Conservation (phyloP, 2,329 filamentous ascomycete genomes). For the Ceratocystis destructans region DNA sequence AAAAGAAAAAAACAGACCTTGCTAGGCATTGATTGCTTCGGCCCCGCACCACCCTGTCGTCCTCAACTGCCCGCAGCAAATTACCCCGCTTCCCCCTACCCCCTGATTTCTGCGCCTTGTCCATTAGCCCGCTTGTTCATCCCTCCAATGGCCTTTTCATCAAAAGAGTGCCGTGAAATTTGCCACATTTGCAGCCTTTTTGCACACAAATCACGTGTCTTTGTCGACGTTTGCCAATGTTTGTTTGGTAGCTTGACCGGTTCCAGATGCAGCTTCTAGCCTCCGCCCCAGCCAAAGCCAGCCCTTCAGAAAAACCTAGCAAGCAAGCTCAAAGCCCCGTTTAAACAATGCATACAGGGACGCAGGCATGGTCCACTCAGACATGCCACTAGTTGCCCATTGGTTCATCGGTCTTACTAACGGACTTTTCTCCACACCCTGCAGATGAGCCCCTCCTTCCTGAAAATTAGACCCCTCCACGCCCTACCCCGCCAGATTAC, state of each 20-base stretch:
- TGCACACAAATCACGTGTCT: not conserved
- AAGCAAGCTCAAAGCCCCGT: not conserved
- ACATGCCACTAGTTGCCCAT: conserved; percentile 22
- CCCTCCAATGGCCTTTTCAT: not conserved
- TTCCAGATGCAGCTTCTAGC: not conserved
- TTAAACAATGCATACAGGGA: conserved; percentile 11
- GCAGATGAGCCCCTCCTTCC: conserved; percentile 34
- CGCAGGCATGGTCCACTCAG: conserved; percentile 16
- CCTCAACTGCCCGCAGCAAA: conserved; percentile 10
- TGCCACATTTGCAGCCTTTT: not conserved
- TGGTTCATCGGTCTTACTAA: conserved; percentile 27
- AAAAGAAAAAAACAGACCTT: not conserved
- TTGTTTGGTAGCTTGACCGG: not conserved
- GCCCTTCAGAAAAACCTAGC: not conserved
- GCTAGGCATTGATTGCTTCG: not conserved
- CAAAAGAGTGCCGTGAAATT: not conserved
- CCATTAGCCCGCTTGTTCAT: not conserved
- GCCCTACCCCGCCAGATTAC: conserved; percentile 32
- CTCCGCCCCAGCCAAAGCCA: not conserved
- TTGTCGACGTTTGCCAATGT: too few relatives aligned
- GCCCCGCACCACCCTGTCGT: conserved; percentile 8
- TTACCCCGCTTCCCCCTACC: conserved; percentile 13
- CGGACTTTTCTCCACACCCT: conserved; percentile 29
- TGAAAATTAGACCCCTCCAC: conserved; percentile 30
- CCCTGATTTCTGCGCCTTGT: conserved; percentile 5